phyloP scores from a whole-genome alignment of 1,284 basidiomycete species.

The Rhodotorula glutinis region DNA sequence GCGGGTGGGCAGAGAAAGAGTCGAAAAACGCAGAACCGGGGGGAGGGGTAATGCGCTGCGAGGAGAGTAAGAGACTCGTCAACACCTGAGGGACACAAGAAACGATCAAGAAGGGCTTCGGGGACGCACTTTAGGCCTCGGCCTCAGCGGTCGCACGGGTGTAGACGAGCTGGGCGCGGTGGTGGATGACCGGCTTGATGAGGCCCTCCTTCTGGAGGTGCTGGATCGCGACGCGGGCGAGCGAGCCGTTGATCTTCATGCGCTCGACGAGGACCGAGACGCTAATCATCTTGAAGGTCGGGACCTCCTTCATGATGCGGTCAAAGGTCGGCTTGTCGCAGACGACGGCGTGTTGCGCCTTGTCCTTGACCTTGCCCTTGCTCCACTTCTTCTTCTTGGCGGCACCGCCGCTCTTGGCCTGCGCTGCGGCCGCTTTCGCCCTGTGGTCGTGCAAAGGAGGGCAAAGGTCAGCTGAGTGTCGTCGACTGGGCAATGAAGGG shows the following conservation, averaged over 20 bases:
- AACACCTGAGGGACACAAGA: neutral
- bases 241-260: conserved; percentile 89
- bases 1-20: neutral
- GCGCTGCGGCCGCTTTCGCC: conserved; percentile 30
- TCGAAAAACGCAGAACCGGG: neutral
- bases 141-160: conserved; percentile 38
- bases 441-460: neutral
- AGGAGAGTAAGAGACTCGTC: neutral
- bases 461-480: neutral
- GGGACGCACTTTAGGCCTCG: conserved; percentile 17
- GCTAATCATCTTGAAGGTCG: conserved; percentile 98
- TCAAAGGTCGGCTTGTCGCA: conserved; percentile 69
- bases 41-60: neutral
- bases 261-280: conserved; percentile 86
- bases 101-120: no score
- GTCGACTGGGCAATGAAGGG: no score
- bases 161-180: conserved; percentile 74
- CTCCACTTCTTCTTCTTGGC: conserved; percentile 46
- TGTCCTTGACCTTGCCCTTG: conserved; percentile 44
- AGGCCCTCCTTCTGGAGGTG: conserved; percentile 88
- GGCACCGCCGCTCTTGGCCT: conserved; percentile 22
- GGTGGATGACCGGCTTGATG: conserved; percentile 97
- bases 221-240: conserved; percentile 88
- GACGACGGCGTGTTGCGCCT: conserved; percentile 72
- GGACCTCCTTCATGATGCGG: conserved; percentile 95